phyloP scores from a whole-genome alignment of 768 basidiomycete genomes.

The Leccinum barrowsii region DNA sequence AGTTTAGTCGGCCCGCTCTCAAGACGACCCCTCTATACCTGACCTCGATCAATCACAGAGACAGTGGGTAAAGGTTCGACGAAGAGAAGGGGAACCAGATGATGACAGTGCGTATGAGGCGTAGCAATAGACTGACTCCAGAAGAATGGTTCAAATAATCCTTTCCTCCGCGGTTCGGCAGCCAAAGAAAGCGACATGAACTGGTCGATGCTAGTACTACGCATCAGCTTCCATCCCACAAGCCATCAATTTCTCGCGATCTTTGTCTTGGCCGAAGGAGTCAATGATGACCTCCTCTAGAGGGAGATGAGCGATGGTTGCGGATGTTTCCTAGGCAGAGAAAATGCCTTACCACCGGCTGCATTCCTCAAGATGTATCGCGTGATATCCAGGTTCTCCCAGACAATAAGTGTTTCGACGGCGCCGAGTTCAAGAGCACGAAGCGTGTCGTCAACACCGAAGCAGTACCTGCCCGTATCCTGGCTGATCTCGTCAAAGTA shows the following conservation, averaged over 20 bases:
- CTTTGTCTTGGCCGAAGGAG: conserved; percentile 83
- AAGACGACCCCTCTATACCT: no score
- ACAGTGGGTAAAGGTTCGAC: no score
- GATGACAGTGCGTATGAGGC: conserved; percentile 16
- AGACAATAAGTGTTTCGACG: conserved; percentile 95
- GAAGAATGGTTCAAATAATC: conserved; percentile 73
- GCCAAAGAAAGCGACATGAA: conserved; percentile 77
- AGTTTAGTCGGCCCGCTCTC: no score
- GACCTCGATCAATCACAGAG: no score
- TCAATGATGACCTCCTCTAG: conserved; percentile 84
- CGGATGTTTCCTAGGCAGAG: not conserved
- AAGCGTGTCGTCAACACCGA: conserved; percentile 95
- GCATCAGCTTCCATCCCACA: no score
- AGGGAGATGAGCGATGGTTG: not conserved
- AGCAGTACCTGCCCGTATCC: conserved; percentile 95
- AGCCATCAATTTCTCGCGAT: conserved; percentile 77
- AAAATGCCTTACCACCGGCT: conserved; percentile 62
- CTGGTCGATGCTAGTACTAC: conserved; percentile 55
- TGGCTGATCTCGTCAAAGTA: conserved; percentile 99
- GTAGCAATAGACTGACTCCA: conserved; percentile 50
- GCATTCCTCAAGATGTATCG: conserved; percentile 90
- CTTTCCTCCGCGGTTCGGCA: conserved; percentile 70
- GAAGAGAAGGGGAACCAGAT: no score
- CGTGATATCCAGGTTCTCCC: conserved; percentile 94
- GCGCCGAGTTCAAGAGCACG: conserved; percentile 95